phyloP scores from a whole-genome alignment of 2,329 filamentous ascomycete species.

The Colletotrichum chrysophilum region DNA sequence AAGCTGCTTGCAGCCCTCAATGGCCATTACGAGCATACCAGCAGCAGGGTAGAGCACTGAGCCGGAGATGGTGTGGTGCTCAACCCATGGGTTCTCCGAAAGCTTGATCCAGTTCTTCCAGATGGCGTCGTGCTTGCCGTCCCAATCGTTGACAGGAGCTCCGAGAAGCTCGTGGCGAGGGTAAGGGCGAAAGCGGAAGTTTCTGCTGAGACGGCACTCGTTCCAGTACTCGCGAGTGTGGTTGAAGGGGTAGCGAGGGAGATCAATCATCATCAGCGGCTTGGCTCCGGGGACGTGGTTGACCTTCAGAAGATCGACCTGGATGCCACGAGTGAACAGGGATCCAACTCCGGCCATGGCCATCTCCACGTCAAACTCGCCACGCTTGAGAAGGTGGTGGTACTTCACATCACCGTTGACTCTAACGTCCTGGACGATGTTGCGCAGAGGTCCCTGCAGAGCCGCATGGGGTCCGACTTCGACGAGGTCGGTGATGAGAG shows the following conservation, averaged over 20 bases:
- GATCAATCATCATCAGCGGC: constrained; percentile 7
- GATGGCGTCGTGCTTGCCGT: constrained; percentile 10
- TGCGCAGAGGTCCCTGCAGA: not conserved
- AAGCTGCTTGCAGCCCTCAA: not conserved
- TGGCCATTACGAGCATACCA: not conserved
- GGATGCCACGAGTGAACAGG: not conserved
- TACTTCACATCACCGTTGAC: constrained; percentile 27
- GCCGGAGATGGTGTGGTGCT: constrained; percentile 33
- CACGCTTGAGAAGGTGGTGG: not conserved
- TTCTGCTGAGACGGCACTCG: constrained; percentile 4
- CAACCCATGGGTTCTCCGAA: constrained; percentile 35
- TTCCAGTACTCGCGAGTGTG: constrained; percentile 9
- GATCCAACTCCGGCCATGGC: constrained; percentile 19
- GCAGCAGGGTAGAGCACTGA: constrained; percentile 33
- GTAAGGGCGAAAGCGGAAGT: constrained; percentile 6
- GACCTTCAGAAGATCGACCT: not conserved
- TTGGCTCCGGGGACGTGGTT: constrained; percentile 39
- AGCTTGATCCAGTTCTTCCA: constrained; percentile 26
- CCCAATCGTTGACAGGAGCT: constrained; percentile 20
- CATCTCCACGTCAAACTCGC: not conserved
- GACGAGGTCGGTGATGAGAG: not conserved
- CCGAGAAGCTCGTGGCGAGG: constrained; percentile 22
- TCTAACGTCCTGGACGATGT: constrained; percentile 18
- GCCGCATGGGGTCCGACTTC: not conserved
- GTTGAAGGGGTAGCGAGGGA: constrained; percentile 23